Conservation (phyloP, 495 filamentous ascomycete genomes). For the Parachaetomium inaequale region DNA sequence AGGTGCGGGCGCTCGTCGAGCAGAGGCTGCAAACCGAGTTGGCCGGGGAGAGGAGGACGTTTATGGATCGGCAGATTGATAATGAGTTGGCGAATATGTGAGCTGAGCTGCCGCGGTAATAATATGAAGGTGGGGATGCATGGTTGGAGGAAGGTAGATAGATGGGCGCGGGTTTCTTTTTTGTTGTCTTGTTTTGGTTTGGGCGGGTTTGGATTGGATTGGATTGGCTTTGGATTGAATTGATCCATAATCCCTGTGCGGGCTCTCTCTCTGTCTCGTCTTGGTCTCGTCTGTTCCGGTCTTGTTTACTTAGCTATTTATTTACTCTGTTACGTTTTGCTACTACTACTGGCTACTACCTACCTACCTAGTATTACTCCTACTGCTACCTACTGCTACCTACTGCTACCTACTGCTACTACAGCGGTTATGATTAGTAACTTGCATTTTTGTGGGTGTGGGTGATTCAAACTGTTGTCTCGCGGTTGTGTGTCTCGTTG, state of each 20-base stretch:
- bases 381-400: too few relatives aligned
- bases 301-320: too few relatives aligned
- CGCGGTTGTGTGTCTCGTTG: too few relatives aligned
- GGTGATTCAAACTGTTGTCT: too few relatives aligned
- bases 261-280: neutral
- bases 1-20: slow-evolving; percentile 87
- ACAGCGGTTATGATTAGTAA: too few relatives aligned
- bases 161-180: neutral
- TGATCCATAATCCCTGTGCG: neutral
- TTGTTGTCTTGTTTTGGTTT: neutral
- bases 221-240: neutral
- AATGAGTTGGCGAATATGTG: slow-evolving; percentile 91
- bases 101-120: slow-evolving; percentile 21
- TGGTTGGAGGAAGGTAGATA: too few relatives aligned
- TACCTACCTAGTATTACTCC: too few relatives aligned
- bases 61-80: slow-evolving; percentile 90
- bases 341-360: too few relatives aligned
- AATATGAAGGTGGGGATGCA: neutral
- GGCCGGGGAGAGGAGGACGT: slow-evolving; percentile 72
- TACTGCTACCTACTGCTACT: too few relatives aligned
- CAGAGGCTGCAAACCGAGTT: slow-evolving; percentile 86
- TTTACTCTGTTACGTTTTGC: too few relatives aligned
- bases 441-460: too few relatives aligned
- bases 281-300: neutral
- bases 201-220: neutral